These are phyloP conservation scores for Candida fluviatilis DNA, from an alignment of 805 yeast species.

Conservation along the genomic window DNA sequence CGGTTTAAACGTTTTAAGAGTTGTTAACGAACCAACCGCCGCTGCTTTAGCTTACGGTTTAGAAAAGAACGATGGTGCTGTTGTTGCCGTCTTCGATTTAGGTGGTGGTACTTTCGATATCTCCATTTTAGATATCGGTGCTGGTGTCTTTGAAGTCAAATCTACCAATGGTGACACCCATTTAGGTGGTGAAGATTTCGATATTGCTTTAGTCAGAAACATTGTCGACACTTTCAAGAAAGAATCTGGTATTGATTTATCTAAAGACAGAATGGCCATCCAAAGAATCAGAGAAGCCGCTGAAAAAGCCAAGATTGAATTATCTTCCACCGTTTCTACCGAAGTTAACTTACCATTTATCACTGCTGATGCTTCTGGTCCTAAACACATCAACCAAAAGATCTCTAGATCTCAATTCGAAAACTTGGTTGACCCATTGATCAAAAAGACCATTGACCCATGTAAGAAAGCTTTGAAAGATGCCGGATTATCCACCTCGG, in stretches of 20 bases:
- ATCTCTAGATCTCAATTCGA: constrained; percentile 66
- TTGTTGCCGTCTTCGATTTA: constrained; percentile 93
- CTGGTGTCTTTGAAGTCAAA: constrained; percentile 97
- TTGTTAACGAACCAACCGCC: constrained; percentile 88
- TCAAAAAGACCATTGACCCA: constrained; percentile 71
- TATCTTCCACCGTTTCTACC: constrained; percentile 68
- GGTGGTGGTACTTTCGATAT: constrained; percentile 99
- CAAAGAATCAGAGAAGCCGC: constrained; percentile 87
- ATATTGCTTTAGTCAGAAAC: constrained; percentile 80
- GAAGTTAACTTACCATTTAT: constrained; percentile 80
- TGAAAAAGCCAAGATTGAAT: constrained; percentile 85
- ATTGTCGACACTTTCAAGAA: constrained; percentile 75
- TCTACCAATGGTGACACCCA: constrained; percentile 96
- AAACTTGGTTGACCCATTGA: constrained; percentile 60
- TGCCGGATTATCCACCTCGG: constrained; percentile 62
- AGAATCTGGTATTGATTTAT: constrained; percentile 64
- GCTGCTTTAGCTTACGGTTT: constrained; percentile 95
- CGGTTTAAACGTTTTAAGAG: constrained; percentile 86
- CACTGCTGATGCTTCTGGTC: constrained; percentile 82
- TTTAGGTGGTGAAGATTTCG: constrained; percentile 91
- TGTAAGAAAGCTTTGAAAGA: constrained; percentile 80
- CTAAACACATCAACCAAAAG: constrained; percentile 72
- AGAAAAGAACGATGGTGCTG: constrained; percentile 73
- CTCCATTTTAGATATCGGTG: constrained; percentile 92
- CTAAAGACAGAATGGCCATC: constrained; percentile 67